phyloP scores from a whole-genome alignment of 768 basidiomycete species.

The Kwoniella newhampshirensis region DNA sequence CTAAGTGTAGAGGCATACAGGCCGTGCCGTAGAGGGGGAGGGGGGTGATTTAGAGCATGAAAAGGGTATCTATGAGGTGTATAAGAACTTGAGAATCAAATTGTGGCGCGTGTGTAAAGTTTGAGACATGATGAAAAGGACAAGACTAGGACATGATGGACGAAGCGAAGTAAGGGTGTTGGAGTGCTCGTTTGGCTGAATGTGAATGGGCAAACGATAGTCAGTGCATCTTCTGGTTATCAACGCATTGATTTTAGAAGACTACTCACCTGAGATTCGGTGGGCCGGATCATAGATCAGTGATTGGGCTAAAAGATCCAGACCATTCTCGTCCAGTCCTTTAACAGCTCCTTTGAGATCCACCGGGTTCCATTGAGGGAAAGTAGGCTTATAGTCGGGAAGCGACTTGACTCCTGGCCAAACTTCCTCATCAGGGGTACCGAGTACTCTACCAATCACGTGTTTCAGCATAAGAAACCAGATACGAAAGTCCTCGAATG shows the following conservation, averaged over 20 bases:
- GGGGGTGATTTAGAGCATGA: too few species aligned
- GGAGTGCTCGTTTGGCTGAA: conserved; percentile 63
- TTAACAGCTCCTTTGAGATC: conserved; percentile 69
- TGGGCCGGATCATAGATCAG: conserved; percentile 85
- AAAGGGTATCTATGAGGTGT: not conserved
- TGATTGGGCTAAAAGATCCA: conserved; percentile 74
- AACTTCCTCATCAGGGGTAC: conserved; percentile 83
- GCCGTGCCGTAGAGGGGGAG: too few species aligned
- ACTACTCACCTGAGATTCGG: conserved; percentile 81
- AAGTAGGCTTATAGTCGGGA: conserved; percentile 93
- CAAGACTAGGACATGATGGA: conserved; percentile 1
- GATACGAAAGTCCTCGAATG: not conserved
- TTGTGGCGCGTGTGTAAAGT: too few species aligned
- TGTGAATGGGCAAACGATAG: too few species aligned
- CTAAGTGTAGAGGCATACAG: too few species aligned
- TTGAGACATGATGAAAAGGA: not conserved
- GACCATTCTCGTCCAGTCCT: conserved; percentile 70
- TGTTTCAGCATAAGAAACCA: not conserved
- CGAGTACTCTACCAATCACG: conserved; percentile 67
- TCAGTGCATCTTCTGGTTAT: not conserved
- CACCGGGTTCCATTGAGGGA: conserved; percentile 88
- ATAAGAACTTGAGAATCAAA: too few species aligned
- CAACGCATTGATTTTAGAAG: not conserved
- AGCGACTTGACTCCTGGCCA: conserved; percentile 89
- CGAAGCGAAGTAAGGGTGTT: conserved; percentile 57